Base-by-base conservation (phyloP, 768 basidiomycete genomes). In the Pulveroboletus sp. region DNA sequence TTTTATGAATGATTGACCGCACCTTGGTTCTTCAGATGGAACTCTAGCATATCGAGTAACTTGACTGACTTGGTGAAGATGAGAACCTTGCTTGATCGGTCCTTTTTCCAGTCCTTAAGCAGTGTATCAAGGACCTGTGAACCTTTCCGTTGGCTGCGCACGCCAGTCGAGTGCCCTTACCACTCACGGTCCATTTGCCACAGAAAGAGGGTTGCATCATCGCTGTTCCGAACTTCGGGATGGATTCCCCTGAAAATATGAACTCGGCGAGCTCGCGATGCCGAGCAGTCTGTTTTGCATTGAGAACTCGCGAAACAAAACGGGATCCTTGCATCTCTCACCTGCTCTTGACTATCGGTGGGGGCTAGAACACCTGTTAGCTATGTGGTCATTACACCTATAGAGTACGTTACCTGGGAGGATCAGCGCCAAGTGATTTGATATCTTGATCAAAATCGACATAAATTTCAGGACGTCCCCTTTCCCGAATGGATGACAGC, bases 1-100 rank as follows among this genome's bases (percentile, higher is more conserved):
- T 18, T 30, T 24, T 41, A 31, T 15, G 18, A n/a, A 17, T 24
- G 10, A 51, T 18, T 37, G 8, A 46, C 32, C 49, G 40, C 38
- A 86, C 87, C 69, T 62, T 71, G 71, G 9, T 69, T 70, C n/a
- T 72, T 73, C 11, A 93, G 76, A 64, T 89, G 86, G 58, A 81
- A 86, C 32, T 86, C 80, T 26, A 96, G 69, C 83, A 93, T 91
- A 15, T 88, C 85, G 11, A 97, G 73, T 24, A 97, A 70, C 64
- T 93, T 92, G 48, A 94, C 89, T 1, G 90, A 88, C 65, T 93
- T 93, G 3, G 93, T 93, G 69, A 97, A 97, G 50, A 97, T 83
- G 38, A 97, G 74, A 36, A 96, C 91, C 70, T 96, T 97, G 69
- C 89, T 93, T 0, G 77, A 74, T 15, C 68, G 64, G 41, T 83